These are phyloP conservation scores for Phyllostachys edulis DNA, from an alignment of 176 grass and related monocot species.

Conservation along the genomic window DNA sequence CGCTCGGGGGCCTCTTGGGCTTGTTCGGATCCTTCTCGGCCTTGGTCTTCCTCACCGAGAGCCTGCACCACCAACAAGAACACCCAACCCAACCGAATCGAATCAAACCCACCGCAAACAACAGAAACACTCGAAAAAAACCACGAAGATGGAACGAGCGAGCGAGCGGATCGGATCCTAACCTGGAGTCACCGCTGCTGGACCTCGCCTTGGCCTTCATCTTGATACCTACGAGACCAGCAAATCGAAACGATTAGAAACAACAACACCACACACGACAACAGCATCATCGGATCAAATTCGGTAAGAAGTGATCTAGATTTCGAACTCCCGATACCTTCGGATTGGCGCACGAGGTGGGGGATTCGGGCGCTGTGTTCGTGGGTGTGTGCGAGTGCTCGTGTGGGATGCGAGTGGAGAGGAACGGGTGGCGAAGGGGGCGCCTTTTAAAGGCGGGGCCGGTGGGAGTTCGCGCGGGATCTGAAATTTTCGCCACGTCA, in stretches of 20 bases:
- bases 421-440: too few species aligned
- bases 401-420: slow-evolving; percentile 25
- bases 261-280: too few species aligned
- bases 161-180: neutral
- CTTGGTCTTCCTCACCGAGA: slow-evolving; percentile 67
- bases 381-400: neutral
- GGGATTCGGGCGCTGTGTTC: neutral
- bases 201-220: slow-evolving; percentile 62
- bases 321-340: slow-evolving; percentile 32
- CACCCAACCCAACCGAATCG: neutral
- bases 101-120: neutral
- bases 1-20: slow-evolving; percentile 76
- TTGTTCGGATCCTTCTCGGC: slow-evolving; percentile 84
- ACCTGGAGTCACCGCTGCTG: slow-evolving; percentile 51
- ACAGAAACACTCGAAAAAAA: neutral
- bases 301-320: neutral
- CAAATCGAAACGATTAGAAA: slow-evolving; percentile 29
- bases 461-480: slow-evolving; percentile 59
- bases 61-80: slow-evolving; percentile 31
- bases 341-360: slow-evolving; percentile 15
- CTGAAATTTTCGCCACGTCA: slow-evolving; percentile 53
- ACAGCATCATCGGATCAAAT: neutral
- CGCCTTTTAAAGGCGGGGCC: slow-evolving; percentile 44
- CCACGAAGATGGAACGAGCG: neutral
- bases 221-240: slow-evolving; percentile 25